phyloP scores from a whole-genome alignment of 202 grass and related monocot genomes.

The Elaeis oleifera region DNA sequence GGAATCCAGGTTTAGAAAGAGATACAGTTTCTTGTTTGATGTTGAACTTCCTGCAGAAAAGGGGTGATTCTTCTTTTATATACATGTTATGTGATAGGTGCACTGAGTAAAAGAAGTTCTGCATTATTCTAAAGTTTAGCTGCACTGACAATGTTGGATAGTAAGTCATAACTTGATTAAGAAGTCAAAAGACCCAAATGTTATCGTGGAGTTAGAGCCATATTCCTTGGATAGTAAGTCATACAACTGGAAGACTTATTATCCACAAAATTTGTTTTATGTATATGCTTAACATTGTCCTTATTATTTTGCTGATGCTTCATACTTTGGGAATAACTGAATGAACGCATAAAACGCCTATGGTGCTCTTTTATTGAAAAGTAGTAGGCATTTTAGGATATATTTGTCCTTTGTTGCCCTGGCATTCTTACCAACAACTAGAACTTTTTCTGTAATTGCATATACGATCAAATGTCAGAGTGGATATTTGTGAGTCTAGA shows the following conservation, averaged over 20 bases:
- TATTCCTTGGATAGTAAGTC: conserved; percentile 79
- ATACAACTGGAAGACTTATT: neutral
- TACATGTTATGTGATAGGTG: conserved; percentile 1
- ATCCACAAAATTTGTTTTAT: neutral
- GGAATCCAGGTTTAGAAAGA: conserved; percentile 67
- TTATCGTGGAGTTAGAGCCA: conserved; percentile 60
- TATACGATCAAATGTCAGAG: too few relatives aligned
- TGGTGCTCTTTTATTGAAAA: too few relatives aligned
- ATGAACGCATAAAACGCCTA: too few relatives aligned
- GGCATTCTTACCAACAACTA: too few relatives aligned
- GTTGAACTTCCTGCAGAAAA: conserved; percentile 68
- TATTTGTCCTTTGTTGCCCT: too few relatives aligned
- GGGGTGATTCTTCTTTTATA: conserved; percentile 30
- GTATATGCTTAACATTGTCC: neutral
- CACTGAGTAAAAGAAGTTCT: neutral
- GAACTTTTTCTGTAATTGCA: too few relatives aligned
- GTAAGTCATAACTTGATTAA: conserved; percentile 56
- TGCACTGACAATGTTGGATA: conserved; percentile 11
- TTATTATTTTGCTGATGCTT: too few relatives aligned
- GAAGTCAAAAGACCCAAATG: conserved; percentile 73
- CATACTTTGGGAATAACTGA: too few relatives aligned
- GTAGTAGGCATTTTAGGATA: too few relatives aligned
- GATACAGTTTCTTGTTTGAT: conserved; percentile 83
- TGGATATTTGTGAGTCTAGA: too few relatives aligned
- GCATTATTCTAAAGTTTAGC: neutral